Conservation (phyloP, 768 basidiomycete species). For the Suillus hirtellus region DNA sequence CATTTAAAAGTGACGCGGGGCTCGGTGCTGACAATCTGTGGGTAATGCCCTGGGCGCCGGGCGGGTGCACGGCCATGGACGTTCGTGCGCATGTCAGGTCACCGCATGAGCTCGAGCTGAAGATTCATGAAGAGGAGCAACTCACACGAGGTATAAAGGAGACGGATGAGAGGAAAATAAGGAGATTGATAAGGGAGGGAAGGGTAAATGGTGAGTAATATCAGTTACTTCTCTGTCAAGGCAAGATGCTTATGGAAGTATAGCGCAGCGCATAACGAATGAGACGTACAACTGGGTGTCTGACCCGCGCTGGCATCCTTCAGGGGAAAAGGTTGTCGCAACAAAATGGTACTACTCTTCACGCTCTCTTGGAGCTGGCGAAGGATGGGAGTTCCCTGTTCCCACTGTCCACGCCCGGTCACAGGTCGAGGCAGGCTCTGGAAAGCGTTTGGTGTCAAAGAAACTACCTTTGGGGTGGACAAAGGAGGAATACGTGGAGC, state of each 20-base stretch:
- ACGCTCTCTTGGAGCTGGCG: constrained; percentile 68
- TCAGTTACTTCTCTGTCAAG: not conserved
- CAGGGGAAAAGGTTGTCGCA: constrained; percentile 60
- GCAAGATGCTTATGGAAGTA: constrained; percentile 10
- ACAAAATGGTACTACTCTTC: constrained; percentile 75
- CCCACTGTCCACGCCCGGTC: constrained; percentile 30
- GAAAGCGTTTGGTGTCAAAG: constrained; percentile 54
- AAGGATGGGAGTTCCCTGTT: constrained; percentile 68
- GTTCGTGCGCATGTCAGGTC: constrained; percentile 39
- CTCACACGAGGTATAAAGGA: constrained; percentile 54
- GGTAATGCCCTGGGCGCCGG: constrained; percentile 56
- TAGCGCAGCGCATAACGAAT: constrained; percentile 59
- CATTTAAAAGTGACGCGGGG: constrained; percentile 72
- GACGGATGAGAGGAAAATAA: constrained; percentile 44
- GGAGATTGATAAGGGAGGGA: constrained; percentile 59
- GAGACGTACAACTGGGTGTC: constrained; percentile 74
- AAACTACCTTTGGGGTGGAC: constrained; percentile 64
- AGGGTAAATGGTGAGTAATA: constrained; percentile 42
- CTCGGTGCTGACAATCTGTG: constrained; percentile 77
- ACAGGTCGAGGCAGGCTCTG: constrained; percentile 40
- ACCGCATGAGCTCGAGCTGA: constrained; percentile 34
- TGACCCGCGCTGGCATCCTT: constrained; percentile 71
- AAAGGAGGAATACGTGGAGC: constrained; percentile 57
- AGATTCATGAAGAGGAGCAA: constrained; percentile 45
- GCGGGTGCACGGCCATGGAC: constrained; percentile 62